Evolutionary conservation across 352 stramenopile species (phyloP).

Genomic region (Phytophthora vignae): DNA sequence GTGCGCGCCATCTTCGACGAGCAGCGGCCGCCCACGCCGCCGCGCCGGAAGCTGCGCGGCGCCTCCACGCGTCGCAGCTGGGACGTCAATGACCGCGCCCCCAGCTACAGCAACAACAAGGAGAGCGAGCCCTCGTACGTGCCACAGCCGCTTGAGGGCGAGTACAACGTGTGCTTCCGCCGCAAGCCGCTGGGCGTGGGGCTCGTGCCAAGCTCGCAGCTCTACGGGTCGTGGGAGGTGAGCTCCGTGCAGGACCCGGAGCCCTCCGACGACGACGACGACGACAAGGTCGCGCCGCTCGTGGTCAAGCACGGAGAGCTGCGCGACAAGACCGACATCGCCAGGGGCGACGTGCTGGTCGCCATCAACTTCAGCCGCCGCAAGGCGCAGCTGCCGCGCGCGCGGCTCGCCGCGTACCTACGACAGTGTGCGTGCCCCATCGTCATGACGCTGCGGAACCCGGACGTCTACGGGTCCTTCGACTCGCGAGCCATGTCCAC

Average conservation of each 20-base stretch:
- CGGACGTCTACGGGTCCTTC: conserved; percentile 62
- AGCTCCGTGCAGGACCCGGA: conserved; percentile 49
- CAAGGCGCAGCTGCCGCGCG: conserved; percentile 58
- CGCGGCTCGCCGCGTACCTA: conserved; percentile 54
- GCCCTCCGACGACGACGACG: not conserved
- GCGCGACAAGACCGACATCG: conserved; percentile 30
- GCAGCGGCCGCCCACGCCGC: conserved; percentile 23
- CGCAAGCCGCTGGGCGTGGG: conserved; percentile 75
- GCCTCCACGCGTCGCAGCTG: conserved; percentile 21
- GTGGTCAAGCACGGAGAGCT: conserved; percentile 14
- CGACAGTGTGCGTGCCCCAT: conserved; percentile 57
- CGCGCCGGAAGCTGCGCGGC: conserved; percentile 5
- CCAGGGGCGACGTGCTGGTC: conserved; percentile 67
- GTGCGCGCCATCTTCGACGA: conserved; percentile 51
- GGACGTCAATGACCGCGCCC: conserved; percentile 16
- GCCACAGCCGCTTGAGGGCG: conserved; percentile 60
- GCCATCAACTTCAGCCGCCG: conserved; percentile 66
- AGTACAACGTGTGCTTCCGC: conserved; percentile 76
- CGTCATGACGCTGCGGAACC: conserved; percentile 72
- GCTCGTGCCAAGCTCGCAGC: conserved; percentile 80
- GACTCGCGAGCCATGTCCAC: conserved; percentile 73
- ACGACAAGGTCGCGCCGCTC: conserved; percentile 1
- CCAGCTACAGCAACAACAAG: no score
- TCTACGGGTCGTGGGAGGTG: conserved; percentile 84
- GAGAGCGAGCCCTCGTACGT: conserved; percentile 48